phyloP scores from a whole-genome alignment of 805 yeast species.

The Ogataea salicorniae region DNA sequence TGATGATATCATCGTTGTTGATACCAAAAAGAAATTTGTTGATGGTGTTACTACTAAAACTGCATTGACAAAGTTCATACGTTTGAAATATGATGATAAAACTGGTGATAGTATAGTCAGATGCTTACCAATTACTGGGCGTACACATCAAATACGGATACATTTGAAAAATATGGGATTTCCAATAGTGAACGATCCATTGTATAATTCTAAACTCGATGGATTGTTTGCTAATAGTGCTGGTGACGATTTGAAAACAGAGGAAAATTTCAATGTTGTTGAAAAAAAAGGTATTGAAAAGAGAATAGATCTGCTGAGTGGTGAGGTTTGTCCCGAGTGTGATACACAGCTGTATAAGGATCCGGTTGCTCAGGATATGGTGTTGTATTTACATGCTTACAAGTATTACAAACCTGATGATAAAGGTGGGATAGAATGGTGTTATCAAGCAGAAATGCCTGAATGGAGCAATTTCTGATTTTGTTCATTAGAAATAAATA shows the following conservation, averaged over 20 bases:
- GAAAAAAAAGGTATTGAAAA: slow-evolving; percentile 6
- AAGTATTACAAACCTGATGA: slow-evolving; percentile 29
- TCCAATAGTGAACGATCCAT: slow-evolving; percentile 33
- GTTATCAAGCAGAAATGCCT: slow-evolving; percentile 42
- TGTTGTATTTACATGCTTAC: slow-evolving; percentile 46
- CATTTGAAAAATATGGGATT: slow-evolving; percentile 44
- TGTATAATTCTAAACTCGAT: slow-evolving; percentile 17
- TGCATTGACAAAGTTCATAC: slow-evolving; percentile 21
- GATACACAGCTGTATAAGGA: slow-evolving; percentile 28
- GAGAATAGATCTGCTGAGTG: slow-evolving; percentile 19
- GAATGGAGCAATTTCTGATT: slow-evolving; percentile 38
- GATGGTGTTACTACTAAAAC: slow-evolving; percentile 21
- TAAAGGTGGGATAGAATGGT: slow-evolving; percentile 16
- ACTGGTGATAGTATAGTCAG: slow-evolving; percentile 38
- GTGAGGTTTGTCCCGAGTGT: slow-evolving; percentile 32
- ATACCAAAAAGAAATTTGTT: slow-evolving; percentile 23
- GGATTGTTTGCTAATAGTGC: slow-evolving; percentile 7
- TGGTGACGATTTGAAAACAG: slow-evolving; percentile 6
- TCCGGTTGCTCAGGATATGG: slow-evolving; percentile 26
- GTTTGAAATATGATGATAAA: slow-evolving; percentile 26
- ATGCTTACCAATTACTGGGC: slow-evolving; percentile 48
- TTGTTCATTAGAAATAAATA: too few species aligned
- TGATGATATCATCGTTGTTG: slow-evolving; percentile 35
- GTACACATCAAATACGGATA: slow-evolving; percentile 54
- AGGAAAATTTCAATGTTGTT: slow-evolving; percentile 7